Conservation (phyloP, 2,329 filamentous ascomycete species). For the Pyricularia pennisetigena region DNA sequence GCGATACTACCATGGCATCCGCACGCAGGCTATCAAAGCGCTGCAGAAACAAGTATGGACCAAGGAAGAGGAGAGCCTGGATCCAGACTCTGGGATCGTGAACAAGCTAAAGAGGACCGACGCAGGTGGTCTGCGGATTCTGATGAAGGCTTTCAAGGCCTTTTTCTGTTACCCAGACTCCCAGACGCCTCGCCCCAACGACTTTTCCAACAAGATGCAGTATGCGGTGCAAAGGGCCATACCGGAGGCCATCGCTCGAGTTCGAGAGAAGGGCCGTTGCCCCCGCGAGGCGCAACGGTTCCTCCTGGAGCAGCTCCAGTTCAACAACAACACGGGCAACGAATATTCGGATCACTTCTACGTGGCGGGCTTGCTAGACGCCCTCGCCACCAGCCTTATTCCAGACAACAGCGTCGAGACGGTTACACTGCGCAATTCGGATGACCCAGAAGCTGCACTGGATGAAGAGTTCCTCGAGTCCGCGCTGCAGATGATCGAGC, state of each 20-base stretch:
- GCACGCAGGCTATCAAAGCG: conserved; percentile 71
- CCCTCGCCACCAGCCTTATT: conserved; percentile 49
- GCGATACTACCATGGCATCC: conserved; percentile 89
- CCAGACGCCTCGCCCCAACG: conserved; percentile 75
- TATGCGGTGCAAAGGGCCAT: conserved; percentile 83
- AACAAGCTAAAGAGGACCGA: conserved; percentile 36
- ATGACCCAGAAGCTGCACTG: conserved; percentile 12
- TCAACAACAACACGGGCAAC: conserved; percentile 92
- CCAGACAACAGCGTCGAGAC: conserved; percentile 22
- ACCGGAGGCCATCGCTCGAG: conserved; percentile 65
- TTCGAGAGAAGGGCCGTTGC: conserved; percentile 71
- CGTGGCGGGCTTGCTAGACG: conserved; percentile 66
- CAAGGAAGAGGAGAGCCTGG: conserved; percentile 1
- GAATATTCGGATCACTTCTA: conserved; percentile 84
- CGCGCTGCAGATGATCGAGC: conserved; percentile 54
- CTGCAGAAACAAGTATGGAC: conserved; percentile 60
- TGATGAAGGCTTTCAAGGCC: conserved; percentile 77
- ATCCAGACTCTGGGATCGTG: conserved; percentile 30
- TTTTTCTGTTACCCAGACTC: conserved; percentile 78
- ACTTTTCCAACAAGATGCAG: conserved; percentile 78
- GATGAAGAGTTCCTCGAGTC: conserved; percentile 39
- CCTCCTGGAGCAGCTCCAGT: conserved; percentile 78
- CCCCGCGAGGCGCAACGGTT: conserved; percentile 73
- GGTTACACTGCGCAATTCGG: background rate
- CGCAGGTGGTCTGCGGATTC: conserved; percentile 73